Evolutionary conservation across 2,329 filamentous ascomycete species (phyloP), one percentile per base, ranked within the genome.

Genomic region (Hypoxylon sp.): DNA sequence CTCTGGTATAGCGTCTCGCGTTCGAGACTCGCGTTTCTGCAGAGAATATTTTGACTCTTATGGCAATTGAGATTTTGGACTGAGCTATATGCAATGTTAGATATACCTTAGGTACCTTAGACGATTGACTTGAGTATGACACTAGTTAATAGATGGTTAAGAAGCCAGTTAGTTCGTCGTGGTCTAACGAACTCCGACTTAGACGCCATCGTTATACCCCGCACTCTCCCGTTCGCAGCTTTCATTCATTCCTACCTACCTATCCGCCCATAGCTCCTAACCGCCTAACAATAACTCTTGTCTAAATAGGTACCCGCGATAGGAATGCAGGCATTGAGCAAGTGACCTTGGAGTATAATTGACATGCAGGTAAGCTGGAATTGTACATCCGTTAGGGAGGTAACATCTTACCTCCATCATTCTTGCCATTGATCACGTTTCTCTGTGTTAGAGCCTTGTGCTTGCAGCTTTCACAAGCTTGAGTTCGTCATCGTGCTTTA

Each of bases 401-500:
- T 47, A 17, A 22, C 61, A 59, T 65, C 50, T 24, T 50, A 44
- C 55, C 31, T 11, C 48, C 46, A 47, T 33, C 58, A 14, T 50
- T 46, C 55, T 59, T 65, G 42, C 64, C 51, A 53, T 71, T 66
- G 54, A 55, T 62, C 42, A 42, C 24, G 42, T 44, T 55, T 39
- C 31, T 19, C 44, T 29, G 3, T 59, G 22, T 26, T 57, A 42
- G 48, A 61, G 13, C 42, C 51, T 58, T 22, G 54, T n/a, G 33
- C 62, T 42, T 66, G 69, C 69, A 71, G 54, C 59, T 61, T 53
- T 59, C 51, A 61, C 59, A 59, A 63, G 66, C 55, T 66, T 47
- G 35, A 48, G 14, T 42, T 68, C 69, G 69, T 71, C 69, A 71
- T 71, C 63, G 51, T 69, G 66, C 69, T 59, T 64, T 52, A 63